Percentiles rank a stretch among this genome's conserved stretches.
These are phyloP conservation scores for Wickerhamomyces xylosicus DNA, from an alignment of 805 yeast genomes.

Conservation along the genomic window DNA sequence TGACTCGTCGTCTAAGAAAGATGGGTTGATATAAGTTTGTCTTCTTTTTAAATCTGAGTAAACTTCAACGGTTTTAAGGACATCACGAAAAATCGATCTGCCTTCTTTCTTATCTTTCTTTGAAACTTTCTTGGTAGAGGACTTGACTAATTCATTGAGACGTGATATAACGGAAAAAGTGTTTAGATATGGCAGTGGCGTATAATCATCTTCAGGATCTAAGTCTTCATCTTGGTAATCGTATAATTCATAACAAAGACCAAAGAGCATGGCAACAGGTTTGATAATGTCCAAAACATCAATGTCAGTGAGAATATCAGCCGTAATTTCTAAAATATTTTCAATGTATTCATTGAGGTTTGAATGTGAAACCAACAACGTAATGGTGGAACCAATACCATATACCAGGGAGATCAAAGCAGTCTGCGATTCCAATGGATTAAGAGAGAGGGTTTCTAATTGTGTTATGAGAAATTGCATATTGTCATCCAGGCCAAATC, in stretches of 20 bases:
- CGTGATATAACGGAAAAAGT: slow-evolving; percentile 33
- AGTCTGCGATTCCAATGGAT: not conserved
- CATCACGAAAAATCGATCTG: slow-evolving; percentile 51
- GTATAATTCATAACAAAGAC: slow-evolving; percentile 16
- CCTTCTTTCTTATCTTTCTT: slow-evolving; percentile 54
- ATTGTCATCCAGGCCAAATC: slow-evolving; percentile 17
- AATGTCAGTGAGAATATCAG: slow-evolving; percentile 11
- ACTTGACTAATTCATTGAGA: slow-evolving; percentile 33
- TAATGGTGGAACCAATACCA: slow-evolving; percentile 16
- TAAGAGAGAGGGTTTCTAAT: slow-evolving; percentile 2
- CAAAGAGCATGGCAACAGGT: slow-evolving; percentile 18
- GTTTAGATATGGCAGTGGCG: slow-evolving; percentile 41
- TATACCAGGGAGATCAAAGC: slow-evolving; percentile 13
- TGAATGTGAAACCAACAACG: slow-evolving; percentile 9
- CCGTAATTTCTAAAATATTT: slow-evolving; percentile 11
- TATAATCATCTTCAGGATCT: slow-evolving; percentile 29
- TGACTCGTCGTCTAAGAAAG: slow-evolving; percentile 4
- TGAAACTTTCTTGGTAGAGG: slow-evolving; percentile 45
- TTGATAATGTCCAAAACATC: slow-evolving; percentile 14
- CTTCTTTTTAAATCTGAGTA: slow-evolving; percentile 26
- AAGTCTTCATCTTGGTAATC: slow-evolving; percentile 28
- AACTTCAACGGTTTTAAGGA: slow-evolving; percentile 34
- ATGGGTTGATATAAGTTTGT: slow-evolving; percentile 19
- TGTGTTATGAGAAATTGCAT: slow-evolving; percentile 10
- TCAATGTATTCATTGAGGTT: slow-evolving; percentile 14